Percentiles rank a stretch among this genome's conserved stretches.
Conservation (phyloP, 306 rosid genomes). For the Pterocarpus macrocarpus region DNA sequence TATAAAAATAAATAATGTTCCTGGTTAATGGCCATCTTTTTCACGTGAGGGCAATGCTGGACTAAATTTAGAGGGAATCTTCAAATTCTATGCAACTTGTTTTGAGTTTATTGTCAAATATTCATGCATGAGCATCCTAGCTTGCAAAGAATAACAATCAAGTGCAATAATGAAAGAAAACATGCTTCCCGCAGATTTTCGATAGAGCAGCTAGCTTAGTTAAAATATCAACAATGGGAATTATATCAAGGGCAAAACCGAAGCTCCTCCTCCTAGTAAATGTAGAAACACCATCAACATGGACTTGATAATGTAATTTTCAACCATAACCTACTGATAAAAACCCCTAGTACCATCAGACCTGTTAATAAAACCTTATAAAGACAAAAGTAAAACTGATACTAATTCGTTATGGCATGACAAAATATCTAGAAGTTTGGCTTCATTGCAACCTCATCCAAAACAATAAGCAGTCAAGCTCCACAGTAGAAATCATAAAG, state of each 20-base stretch:
- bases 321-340: constrained; percentile 6
- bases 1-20: too few species aligned
- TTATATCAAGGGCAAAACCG: constrained; percentile 80
- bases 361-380: constrained; percentile 1
- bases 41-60: too few species aligned
- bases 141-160: too few species aligned
- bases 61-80: too few species aligned
- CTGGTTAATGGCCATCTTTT: too few species aligned
- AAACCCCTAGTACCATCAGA: not conserved
- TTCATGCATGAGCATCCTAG: too few species aligned
- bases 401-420: constrained; percentile 3
- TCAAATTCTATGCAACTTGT: too few species aligned
- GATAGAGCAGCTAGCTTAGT: constrained; percentile 92
- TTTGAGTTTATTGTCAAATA: too few species aligned
- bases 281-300: constrained; percentile 40
- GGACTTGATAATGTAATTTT: not conserved
- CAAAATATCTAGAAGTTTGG: constrained; percentile 6
- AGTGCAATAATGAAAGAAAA: constrained; percentile 51
- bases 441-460: constrained; percentile 6
- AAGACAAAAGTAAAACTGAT: not conserved
- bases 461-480: constrained; percentile 59
- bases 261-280: constrained; percentile 76
- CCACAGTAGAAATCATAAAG: constrained; percentile 88
- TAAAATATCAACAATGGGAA: constrained; percentile 87
- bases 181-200: constrained; percentile 80